Percentiles rank a stretch among this genome's conserved stretches.
Conservation (phyloP, 2,329 filamentous ascomycete genomes). For the Lithohypha guttulata region DNA sequence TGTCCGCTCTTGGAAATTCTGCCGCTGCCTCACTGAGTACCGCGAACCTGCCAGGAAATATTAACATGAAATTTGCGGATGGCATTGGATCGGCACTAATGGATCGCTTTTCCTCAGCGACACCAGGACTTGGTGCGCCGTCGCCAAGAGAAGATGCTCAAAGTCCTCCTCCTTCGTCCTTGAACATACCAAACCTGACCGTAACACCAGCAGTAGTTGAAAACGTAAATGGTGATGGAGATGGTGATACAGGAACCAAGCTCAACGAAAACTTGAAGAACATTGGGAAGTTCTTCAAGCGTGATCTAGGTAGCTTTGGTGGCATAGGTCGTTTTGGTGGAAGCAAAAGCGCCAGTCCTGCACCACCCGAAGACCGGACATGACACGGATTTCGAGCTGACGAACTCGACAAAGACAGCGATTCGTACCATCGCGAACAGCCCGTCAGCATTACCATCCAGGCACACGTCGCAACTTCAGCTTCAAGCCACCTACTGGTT, state of each 20-base stretch:
- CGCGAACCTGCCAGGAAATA: slow-evolving; percentile 33
- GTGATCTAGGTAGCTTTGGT: slow-evolving; percentile 70
- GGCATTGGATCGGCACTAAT: slow-evolving; percentile 79
- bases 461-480: no score
- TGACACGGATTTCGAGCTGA: no score
- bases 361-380: slow-evolving; percentile 15
- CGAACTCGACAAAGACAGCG: no score
- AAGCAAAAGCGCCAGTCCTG: slow-evolving; percentile 19
- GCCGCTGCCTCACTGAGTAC: slow-evolving; percentile 33
- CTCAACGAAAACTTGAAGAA: slow-evolving; percentile 92
- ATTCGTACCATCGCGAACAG: no score
- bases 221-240: slow-evolving; percentile 22
- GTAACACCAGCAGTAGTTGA: slow-evolving; percentile 17
- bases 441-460: no score
- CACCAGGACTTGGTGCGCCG: slow-evolving; percentile 66
- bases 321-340: slow-evolving; percentile 49
- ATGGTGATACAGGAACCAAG: slow-evolving; percentile 49
- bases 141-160: slow-evolving; percentile 40
- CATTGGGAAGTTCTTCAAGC: slow-evolving; percentile 89
- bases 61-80: slow-evolving; percentile 55
- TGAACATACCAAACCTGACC: slow-evolving; percentile 9
- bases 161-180: slow-evolving; percentile 14
- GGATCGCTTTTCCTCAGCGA: slow-evolving; percentile 43
- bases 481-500: slow-evolving; percentile 31
- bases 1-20: slow-evolving; percentile 35